Conservation (phyloP, 2,329 filamentous ascomycete genomes). For the Aspergillus sp. region DNA sequence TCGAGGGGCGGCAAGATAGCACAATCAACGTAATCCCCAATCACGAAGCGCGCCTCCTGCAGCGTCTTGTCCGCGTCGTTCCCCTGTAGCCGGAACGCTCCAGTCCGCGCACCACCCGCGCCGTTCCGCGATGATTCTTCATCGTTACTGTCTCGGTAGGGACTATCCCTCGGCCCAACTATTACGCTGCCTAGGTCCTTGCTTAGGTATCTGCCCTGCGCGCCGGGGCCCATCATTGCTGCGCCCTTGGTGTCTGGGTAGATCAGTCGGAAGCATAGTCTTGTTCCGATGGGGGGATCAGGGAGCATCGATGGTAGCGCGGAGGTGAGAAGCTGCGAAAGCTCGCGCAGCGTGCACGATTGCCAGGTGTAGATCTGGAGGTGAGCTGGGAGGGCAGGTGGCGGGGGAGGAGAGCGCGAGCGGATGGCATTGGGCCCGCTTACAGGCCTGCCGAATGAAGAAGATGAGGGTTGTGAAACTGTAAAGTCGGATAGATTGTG, state of each 20-base stretch:
- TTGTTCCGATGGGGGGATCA: constrained; percentile 72
- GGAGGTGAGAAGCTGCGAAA: constrained; percentile 72
- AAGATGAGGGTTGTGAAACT: constrained; percentile 26
- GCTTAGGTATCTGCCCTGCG: constrained; percentile 65
- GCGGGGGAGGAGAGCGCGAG: constrained; percentile 51
- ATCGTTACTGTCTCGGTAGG: constrained; percentile 16
- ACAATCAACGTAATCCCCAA: constrained; percentile 85
- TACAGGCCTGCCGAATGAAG: constrained; percentile 22
- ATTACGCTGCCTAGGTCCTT: constrained; percentile 84
- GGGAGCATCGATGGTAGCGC: constrained; percentile 70
- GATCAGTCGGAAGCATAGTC: constrained; percentile 83
- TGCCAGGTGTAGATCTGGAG: constrained; percentile 85
- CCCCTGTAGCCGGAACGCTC: constrained; percentile 46
- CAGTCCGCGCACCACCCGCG: constrained; percentile 29
- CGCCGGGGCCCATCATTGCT: constrained; percentile 38
- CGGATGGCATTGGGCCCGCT: constrained; percentile 44
- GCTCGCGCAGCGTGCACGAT: constrained; percentile 75
- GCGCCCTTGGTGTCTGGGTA: constrained; percentile 68
- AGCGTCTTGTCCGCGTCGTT: constrained; percentile 72
- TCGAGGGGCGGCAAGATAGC: constrained; percentile 73
- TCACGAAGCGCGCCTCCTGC: constrained; percentile 74
- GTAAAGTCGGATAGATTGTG: constrained; percentile 54
- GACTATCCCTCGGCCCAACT: constrained; percentile 53
- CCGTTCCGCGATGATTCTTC: constrained; percentile 37
- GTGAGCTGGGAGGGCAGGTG: constrained; percentile 61